Conservation (phyloP, 371 early-diverging fungal genomes). For the Sporodiniella umbellata region DNA sequence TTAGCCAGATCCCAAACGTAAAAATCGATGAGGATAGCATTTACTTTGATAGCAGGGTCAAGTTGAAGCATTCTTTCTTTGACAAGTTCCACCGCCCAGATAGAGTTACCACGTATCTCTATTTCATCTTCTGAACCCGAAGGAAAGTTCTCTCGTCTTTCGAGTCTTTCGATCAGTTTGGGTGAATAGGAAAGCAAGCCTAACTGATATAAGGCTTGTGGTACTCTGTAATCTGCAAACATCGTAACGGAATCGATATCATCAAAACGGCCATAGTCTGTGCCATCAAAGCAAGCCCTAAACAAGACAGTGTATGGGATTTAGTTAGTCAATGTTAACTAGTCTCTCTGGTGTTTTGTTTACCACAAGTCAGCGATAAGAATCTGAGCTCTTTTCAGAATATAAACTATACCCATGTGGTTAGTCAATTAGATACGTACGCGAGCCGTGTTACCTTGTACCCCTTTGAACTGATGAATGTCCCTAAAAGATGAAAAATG, state of each 20-base stretch:
- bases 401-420: constrained; percentile 51
- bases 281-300: constrained; percentile 85
- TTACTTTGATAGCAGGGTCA: constrained; percentile 27
- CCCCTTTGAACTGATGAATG: constrained; percentile 55
- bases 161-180: constrained; percentile 47
- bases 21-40: constrained; percentile 85
- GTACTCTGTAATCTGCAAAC: constrained; percentile 87
- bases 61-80: constrained; percentile 45
- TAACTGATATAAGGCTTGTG: constrained; percentile 64
- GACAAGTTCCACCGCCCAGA: constrained; percentile 81
- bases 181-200: constrained; percentile 70
- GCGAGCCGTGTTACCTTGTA: constrained; percentile 43
- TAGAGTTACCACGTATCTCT: constrained; percentile 84
- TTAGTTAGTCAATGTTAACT: no score
- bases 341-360: background rate
- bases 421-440: background rate
- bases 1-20: constrained; percentile 90
- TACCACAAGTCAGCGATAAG: constrained; percentile 88
- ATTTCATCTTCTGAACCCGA: constrained; percentile 69
- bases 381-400: constrained; percentile 88
- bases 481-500: constrained; percentile 78
- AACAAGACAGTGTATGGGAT: no score
- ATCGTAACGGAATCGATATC: constrained; percentile 87
- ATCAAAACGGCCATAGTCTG: constrained; percentile 57
- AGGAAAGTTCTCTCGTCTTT: constrained; percentile 43